Percentiles rank a stretch among this genome's conserved stretches.
phyloP scores from a whole-genome alignment of 73 alveolate genomes.

The Paramecium caudatum region DNA sequence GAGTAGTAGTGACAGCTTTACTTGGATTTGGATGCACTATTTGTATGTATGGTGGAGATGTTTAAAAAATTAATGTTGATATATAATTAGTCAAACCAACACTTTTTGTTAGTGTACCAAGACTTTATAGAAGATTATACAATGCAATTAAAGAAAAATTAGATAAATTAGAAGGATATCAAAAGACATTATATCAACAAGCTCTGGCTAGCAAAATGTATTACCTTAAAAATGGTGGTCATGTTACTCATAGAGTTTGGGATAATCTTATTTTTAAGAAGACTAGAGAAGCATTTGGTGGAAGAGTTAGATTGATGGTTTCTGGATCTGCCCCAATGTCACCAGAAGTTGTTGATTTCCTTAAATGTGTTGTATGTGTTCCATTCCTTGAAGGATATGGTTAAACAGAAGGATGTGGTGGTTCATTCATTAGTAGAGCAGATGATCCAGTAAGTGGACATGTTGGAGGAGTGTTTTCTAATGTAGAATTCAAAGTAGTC shows the following conservation, averaged over 20 bases:
- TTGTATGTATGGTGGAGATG: constrained; percentile 94
- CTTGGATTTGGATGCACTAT: constrained; percentile 81
- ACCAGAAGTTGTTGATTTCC: constrained; percentile 85
- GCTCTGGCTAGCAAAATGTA: constrained; percentile 87
- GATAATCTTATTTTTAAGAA: constrained; percentile 89
- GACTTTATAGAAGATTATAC: constrained; percentile 93
- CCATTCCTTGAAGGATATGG: constrained; percentile 96
- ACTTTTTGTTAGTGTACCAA: constrained; percentile 96
- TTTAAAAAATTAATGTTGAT: constrained; percentile 88
- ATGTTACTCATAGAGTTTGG: constrained; percentile 81
- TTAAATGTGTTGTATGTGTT: constrained; percentile 82
- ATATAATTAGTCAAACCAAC: constrained; percentile 95
- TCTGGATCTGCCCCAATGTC: constrained; percentile 95
- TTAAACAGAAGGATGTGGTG: constrained; percentile 94
- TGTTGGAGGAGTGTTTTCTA: constrained; percentile 88
- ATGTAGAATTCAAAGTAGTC: constrained; percentile 83
- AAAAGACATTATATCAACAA: constrained; percentile 81
- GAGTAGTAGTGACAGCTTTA: constrained; percentile 78
- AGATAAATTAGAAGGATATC: constrained; percentile 80
- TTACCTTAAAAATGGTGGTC: constrained; percentile 75
- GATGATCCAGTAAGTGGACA: constrained; percentile 86
- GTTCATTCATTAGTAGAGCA: constrained; percentile 77
- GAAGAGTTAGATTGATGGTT: constrained; percentile 87
- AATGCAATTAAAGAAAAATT: constrained; percentile 87
- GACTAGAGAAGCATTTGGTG: constrained; percentile 89